Percentiles rank a stretch among this genome's conserved stretches.
Evolutionary conservation across 2,329 filamentous ascomycete species (phyloP).

Genomic region (Phyllosticta paracitricarpa): DNA sequence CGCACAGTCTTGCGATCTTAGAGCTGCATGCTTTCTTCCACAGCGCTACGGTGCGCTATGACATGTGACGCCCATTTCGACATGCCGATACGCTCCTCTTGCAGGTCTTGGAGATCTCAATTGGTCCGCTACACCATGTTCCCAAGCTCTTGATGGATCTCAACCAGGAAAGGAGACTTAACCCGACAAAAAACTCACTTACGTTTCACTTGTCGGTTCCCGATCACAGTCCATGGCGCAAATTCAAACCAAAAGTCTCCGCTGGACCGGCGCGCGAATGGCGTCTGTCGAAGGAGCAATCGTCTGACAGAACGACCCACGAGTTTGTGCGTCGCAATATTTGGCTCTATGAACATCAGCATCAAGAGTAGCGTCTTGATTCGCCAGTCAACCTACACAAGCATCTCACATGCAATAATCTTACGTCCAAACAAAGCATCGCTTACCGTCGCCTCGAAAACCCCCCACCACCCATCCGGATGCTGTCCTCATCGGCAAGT

Average conservation of each 20-base stretch:
- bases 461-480: not conserved
- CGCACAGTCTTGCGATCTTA: not conserved
- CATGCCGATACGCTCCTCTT: not conserved
- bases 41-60: not conserved
- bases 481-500: not conserved
- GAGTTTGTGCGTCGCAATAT: not conserved
- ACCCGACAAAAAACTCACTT: not conserved
- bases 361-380: not conserved
- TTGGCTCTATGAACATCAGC: not conserved
- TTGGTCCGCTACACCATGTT: not conserved
- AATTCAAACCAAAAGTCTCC: not conserved
- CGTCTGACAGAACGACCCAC: not conserved
- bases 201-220: not conserved
- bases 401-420: not conserved
- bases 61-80: not conserved
- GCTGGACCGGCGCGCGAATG: not conserved
- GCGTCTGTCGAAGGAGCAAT: not conserved
- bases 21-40: not conserved
- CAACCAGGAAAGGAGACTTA: not conserved
- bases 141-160: not conserved
- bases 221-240: not conserved
- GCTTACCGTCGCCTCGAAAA: not conserved
- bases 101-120: not conserved
- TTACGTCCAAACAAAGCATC: not conserved
- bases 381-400: not conserved